Base-by-base conservation (phyloP, 192 early-diverging fungal genomes). In the Dissophora globulifera region DNA sequence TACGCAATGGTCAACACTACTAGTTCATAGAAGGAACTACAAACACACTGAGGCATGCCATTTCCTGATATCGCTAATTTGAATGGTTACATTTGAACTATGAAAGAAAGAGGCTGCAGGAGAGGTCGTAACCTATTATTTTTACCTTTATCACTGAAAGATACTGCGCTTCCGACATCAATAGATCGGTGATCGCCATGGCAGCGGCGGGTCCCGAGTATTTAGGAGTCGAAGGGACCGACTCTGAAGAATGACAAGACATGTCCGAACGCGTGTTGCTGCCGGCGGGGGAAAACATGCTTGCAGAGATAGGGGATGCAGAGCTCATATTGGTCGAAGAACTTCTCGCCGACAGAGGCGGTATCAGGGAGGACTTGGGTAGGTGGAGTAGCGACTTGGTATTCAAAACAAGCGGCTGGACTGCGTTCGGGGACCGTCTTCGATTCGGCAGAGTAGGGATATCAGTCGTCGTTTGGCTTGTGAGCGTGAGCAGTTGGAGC, bases 171-270 rank as follows among this genome's bases (percentile, higher is more conserved):
- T 75, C 71, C 23, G 71, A 46, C 22, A 75, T 65, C 19, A 75
- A 49, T 13, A 75, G 45, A 20, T 75, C 71, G 9, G 71, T 66
- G 33, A 75, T 75, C 13, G 71, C 55, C 71, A 75, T 65, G 50
- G 62, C 19, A 2, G 50, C 62, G 38, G 66, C 45, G 4, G 71
- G 62, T 2, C 8, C 30, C n/a, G 55, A 40, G 16, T 59, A 11
- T 3, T 15, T 58, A 1, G 62, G 32, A 19, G 57, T 64, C 9
- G 62, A 15, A 17, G 71, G 40, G 8, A n/a, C 13, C 7, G 54
- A 51, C 30, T 46, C 57, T 16, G 5, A 30, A 31, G 32, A n/a
- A n/a, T n/a, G 25, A 41, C 40, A 58, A 9, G 55, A 54, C 8
- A 48, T 42, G 5, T 63, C 53, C 20, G 62, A 75, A 51, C 17